Evolutionary conservation across 495 filamentous ascomycete species (phyloP).

Genomic region (Echria macrotheca): DNA sequence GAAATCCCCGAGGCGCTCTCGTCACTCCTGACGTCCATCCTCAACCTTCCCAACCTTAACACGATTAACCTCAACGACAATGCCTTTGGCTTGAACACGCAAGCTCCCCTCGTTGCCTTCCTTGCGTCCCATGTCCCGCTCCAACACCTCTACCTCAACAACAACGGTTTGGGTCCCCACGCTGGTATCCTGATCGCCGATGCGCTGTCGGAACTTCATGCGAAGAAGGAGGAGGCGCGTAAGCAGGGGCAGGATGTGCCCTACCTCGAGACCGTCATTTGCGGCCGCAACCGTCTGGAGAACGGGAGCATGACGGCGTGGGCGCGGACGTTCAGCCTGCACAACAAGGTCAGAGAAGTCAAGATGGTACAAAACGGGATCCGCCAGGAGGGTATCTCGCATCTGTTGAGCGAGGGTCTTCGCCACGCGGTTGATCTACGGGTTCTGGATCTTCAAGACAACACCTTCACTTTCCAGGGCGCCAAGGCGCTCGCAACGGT

Average conservation of each 20-base stretch:
- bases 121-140: slow-evolving; percentile 79
- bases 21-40: slow-evolving; percentile 76
- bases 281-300: slow-evolving; percentile 91
- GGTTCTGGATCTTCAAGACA: slow-evolving; percentile 89
- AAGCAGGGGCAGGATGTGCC: slow-evolving; percentile 62
- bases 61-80: slow-evolving; percentile 97
- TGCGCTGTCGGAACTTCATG: slow-evolving; percentile 66
- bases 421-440: slow-evolving; percentile 56
- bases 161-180: slow-evolving; percentile 92
- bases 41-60: slow-evolving; percentile 74
- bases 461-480: slow-evolving; percentile 83
- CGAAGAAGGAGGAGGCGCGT: slow-evolving; percentile 71
- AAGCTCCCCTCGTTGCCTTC: slow-evolving; percentile 78
- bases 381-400: slow-evolving; percentile 80
- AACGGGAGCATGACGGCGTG: slow-evolving; percentile 94
- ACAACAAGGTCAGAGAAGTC: slow-evolving; percentile 71
- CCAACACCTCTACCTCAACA: slow-evolving; percentile 89
- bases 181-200: slow-evolving; percentile 84
- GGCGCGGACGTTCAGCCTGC: slow-evolving; percentile 77
- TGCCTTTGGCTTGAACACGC: slow-evolving; percentile 91
- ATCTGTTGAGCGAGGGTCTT: slow-evolving; percentile 71
- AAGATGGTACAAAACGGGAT: slow-evolving; percentile 99
- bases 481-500: slow-evolving; percentile 73
- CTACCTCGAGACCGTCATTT: slow-evolving; percentile 86
- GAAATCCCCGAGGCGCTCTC: slow-evolving; percentile 90